Base-by-base conservation (phyloP, 495 filamentous ascomycete species). In the Acidiella bohemica region DNA sequence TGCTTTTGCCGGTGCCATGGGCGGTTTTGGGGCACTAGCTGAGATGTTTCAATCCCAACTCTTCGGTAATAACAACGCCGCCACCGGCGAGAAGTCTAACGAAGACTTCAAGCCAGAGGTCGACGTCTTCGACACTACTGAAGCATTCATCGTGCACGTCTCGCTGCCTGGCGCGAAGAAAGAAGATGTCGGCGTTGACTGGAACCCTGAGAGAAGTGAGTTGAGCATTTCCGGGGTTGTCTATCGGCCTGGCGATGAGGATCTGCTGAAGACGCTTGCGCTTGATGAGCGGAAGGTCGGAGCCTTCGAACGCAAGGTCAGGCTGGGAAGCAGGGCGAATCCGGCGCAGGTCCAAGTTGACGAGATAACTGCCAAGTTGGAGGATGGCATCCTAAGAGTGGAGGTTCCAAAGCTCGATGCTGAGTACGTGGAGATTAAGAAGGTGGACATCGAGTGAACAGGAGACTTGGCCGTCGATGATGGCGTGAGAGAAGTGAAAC, bases 111-210 rank as follows among this genome's bases (percentile, higher is more conserved):
- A 51, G 4, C 84, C 83, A 4, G 67, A 72, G 3, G 66, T 75
- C 35, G 81, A 88, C 46, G 61, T 86, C 41, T 88, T 87, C 64
- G 70, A 77, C 54, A 79, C 78, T 9, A 59, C 68, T 22, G 60
- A 62, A 32, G 58, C 63, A 32, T 86, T 71, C 53, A 62, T 80
- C 10, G 55, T 88, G 16, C 81, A 88, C 53, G 58, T 83, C 29
- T 78, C 81, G 1, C 60, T 88, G 0, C 78, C 84, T 1, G 84
- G 84, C 13, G 81, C 78, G 5, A 75, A 75, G 59, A 85, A 83
- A 54, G 69, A 80, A 45, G 81, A 92, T 54, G 64, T 88, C 12
- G 78, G 68, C 33, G 73, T 92, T 25, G 75, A 75, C 56, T 92
- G 76, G 63, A 76, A 87, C 51, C 64, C 71, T 2, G 73, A 82